A percentile compares a stretch with the other conserved stretches of the same genome.
These are phyloP conservation scores for Diaporthe sp. DNA, from an alignment of 2,329 filamentous ascomycete genomes.

Conservation along the genomic window DNA sequence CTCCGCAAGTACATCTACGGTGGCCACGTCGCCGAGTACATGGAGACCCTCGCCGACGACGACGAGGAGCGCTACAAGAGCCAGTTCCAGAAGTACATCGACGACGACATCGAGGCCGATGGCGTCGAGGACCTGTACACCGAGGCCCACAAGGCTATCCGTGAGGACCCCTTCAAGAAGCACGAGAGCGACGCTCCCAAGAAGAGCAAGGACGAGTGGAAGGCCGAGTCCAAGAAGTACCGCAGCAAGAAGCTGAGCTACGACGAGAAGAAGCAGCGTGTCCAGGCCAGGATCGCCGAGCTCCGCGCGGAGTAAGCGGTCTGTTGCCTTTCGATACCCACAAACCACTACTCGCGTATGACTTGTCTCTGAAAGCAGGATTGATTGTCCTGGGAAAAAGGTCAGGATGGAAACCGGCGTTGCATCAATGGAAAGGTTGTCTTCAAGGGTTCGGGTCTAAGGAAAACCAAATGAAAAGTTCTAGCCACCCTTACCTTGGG, in stretches of 20 bases:
- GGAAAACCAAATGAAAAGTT: constrained; percentile 36
- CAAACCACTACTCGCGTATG: constrained; percentile 23
- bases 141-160: constrained; percentile 96
- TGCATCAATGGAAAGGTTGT: constrained; percentile 34
- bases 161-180: constrained; percentile 98
- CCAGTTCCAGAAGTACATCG: constrained; percentile 98
- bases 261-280: constrained; percentile 83
- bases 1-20: constrained; percentile 99
- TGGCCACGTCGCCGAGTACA: constrained; percentile 99
- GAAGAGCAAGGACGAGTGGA: constrained; percentile 98
- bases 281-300: constrained; percentile 92
- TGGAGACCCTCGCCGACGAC: constrained; percentile 99
- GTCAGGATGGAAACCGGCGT: constrained; percentile 35
- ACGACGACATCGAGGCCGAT: constrained; percentile 96
- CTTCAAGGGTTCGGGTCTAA: constrained; percentile 34
- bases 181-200: constrained; percentile 77
- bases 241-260: constrained; percentile 79
- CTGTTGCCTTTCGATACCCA: not conserved
- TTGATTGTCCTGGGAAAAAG: constrained; percentile 28
- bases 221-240: constrained; percentile 95
- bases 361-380: constrained; percentile 21
- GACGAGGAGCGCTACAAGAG: constrained; percentile 99
- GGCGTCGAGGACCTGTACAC: constrained; percentile 96
- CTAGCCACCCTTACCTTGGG: constrained; percentile 33
- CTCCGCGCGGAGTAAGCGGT: constrained; percentile 66